phyloP scores from a whole-genome alignment of 2,329 filamentous ascomycete genomes.

The Atkinsonella texensis region DNA sequence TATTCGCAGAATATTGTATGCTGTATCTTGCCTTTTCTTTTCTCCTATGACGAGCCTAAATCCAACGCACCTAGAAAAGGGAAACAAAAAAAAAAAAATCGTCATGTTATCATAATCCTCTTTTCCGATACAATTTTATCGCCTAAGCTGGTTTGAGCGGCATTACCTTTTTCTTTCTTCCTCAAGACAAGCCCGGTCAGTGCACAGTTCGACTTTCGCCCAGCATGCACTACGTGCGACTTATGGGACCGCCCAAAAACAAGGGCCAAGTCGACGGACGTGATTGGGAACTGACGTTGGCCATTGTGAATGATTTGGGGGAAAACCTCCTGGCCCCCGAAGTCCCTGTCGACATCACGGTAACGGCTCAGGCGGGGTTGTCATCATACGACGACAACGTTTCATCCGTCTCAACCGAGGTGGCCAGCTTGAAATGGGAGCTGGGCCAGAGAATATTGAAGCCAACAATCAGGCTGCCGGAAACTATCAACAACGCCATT shows the following conservation, averaged over 20 bases:
- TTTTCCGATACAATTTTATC: background rate
- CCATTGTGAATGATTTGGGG: constrained; percentile 46
- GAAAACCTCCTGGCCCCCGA: constrained; percentile 40
- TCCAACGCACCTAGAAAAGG: background rate
- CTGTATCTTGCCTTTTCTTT: too few species aligned
- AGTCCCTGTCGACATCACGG: constrained; percentile 30
- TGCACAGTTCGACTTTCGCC: background rate
- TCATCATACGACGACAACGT: constrained; percentile 10
- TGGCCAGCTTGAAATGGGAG: constrained; percentile 18
- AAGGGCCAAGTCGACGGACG: constrained; percentile 14
- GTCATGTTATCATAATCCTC: background rate
- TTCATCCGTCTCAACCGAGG: constrained; percentile 14
- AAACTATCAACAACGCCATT: constrained; percentile 15
- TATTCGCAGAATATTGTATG: background rate
- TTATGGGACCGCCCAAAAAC: constrained; percentile 35
- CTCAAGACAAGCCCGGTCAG: background rate
- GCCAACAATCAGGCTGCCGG: constrained; percentile 17
- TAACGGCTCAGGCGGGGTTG: constrained; percentile 18
- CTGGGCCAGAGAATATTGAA: constrained; percentile 30
- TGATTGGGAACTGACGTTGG: constrained; percentile 33
- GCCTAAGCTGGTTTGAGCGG: background rate
- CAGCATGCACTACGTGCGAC: constrained; percentile 45
- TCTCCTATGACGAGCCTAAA: background rate
- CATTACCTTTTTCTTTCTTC: background rate
- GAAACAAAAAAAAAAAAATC: background rate